phyloP scores from a whole-genome alignment of 306 rosid genomes.

The Biancaea sappan region DNA sequence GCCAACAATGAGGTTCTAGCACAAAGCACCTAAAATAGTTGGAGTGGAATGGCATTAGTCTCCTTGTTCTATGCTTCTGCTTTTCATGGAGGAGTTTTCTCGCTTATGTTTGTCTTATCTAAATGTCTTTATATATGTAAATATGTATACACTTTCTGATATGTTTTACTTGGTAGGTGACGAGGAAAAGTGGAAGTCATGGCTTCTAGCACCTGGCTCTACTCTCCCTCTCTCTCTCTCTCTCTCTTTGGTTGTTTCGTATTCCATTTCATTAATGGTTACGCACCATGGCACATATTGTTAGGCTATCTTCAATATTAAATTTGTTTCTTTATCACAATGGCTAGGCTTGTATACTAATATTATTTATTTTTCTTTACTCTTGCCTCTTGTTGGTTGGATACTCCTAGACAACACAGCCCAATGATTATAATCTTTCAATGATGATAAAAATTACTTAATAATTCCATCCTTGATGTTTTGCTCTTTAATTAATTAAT shows the following conservation, averaged over 20 bases:
- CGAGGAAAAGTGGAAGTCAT: constrained; percentile 40
- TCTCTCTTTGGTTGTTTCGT: constrained; percentile 23
- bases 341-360: no score
- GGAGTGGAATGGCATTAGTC: constrained; percentile 42
- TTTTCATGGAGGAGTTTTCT: constrained; percentile 43
- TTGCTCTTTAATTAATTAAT: no score
- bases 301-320: no score
- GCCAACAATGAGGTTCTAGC: constrained; percentile 53
- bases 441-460: no score
- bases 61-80: constrained; percentile 33
- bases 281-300: no score
- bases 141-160: constrained; percentile 24
- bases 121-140: constrained; percentile 35
- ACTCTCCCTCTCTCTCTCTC: no score
- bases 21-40: constrained; percentile 47
- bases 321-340: no score
- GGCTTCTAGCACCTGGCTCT: no score
- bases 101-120: constrained; percentile 59
- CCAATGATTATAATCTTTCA: constrained; percentile 34
- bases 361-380: no score
- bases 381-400: no score
- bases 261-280: constrained; percentile 33
- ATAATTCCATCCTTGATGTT: no score
- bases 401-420: constrained; percentile 32
- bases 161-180: constrained; percentile 39